Base-by-base conservation (phyloP, 495 filamentous ascomycete genomes). In the Haplographium delicatum region DNA sequence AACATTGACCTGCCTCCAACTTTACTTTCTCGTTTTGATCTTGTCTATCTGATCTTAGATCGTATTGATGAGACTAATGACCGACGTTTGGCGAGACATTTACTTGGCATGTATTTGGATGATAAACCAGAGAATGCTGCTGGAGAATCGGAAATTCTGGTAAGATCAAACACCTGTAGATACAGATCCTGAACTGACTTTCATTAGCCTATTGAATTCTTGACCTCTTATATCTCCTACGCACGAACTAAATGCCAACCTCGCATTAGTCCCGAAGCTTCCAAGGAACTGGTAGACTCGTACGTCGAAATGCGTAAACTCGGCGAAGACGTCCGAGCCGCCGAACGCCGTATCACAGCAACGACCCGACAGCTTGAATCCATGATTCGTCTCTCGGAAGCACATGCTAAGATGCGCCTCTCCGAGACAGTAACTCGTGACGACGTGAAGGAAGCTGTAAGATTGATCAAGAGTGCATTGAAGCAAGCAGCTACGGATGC, bases 1-100 rank as follows among this genome's bases (percentile, higher is more conserved):
- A 98, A 98, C 68, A 98, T 98, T 58, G 93, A 98, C 62, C 79
- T 98, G 9, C 93, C 93, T 2, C 93, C 93, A 1, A 98, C 94
- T 1, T 72, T 98, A 13, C 81, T 98, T 24, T 95, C 89, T 7
- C 83, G 93, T 69, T 98, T 98, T 65, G 93, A 98, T 65, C 72
- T 98, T 23, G 93, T 98, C 46, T 98, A 97, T 62, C 81, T 98
- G 3, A 89, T 98, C 47, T 82, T 98, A 43, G 93, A 98, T 63
- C 85, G 88, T 25, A 81, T 91, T 38, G 90, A 96, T 61, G 93
- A 97, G 66, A 79, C 83, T 37, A 84, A 75, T 31, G 93, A 98
- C 63, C 85, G 91, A 48, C 80, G 89, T 23, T 67, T 98, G 37
- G 94, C 93, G 22, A 83, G 89, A 55, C 94, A 97, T 76, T 70